Evolutionary conservation across 1,284 basidiomycete species (phyloP).

Genomic region (Boletus semigastroideus): DNA sequence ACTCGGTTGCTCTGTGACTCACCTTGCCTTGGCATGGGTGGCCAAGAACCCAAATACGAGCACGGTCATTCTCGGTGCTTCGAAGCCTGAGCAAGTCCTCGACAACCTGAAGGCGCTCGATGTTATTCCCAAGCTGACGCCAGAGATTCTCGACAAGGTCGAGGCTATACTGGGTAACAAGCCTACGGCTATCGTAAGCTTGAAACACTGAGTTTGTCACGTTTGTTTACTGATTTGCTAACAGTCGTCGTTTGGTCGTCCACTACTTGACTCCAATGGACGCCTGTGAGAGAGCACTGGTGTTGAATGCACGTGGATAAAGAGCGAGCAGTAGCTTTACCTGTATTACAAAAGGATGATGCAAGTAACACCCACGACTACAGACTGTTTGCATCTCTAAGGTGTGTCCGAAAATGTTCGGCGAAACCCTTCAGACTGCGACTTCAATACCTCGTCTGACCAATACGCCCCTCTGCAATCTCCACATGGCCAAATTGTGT

Average conservation of each 20-base stretch:
- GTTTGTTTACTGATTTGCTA: background rate
- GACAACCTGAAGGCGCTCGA: slow-evolving; percentile 70
- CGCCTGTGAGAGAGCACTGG: slow-evolving; percentile 13
- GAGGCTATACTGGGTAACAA: slow-evolving; percentile 53
- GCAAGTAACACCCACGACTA: too few relatives aligned
- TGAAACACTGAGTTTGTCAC: background rate
- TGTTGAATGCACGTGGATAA: background rate
- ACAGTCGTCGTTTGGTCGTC: slow-evolving; percentile 33
- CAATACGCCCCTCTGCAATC: too few relatives aligned
- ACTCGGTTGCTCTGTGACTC: slow-evolving; percentile 54
- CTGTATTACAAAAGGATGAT: background rate
- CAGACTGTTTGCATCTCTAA: too few relatives aligned
- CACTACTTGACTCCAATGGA: slow-evolving; percentile 32
- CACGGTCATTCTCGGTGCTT: slow-evolving; percentile 68
- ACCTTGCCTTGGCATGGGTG: slow-evolving; percentile 79
- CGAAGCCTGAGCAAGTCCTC: slow-evolving; percentile 49
- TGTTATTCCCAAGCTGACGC: slow-evolving; percentile 56
- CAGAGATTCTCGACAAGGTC: slow-evolving; percentile 54
- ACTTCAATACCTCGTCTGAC: too few relatives aligned
- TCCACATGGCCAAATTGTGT: too few relatives aligned
- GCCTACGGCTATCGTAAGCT: slow-evolving; percentile 35
- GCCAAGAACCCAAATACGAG: slow-evolving; percentile 68
- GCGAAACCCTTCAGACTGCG: too few relatives aligned
- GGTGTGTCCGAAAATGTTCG: too few relatives aligned
- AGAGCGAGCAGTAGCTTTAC: background rate